Evolutionary conservation across 306 rosid species (phyloP).

Genomic region (Luffa aegyptiaca): DNA sequence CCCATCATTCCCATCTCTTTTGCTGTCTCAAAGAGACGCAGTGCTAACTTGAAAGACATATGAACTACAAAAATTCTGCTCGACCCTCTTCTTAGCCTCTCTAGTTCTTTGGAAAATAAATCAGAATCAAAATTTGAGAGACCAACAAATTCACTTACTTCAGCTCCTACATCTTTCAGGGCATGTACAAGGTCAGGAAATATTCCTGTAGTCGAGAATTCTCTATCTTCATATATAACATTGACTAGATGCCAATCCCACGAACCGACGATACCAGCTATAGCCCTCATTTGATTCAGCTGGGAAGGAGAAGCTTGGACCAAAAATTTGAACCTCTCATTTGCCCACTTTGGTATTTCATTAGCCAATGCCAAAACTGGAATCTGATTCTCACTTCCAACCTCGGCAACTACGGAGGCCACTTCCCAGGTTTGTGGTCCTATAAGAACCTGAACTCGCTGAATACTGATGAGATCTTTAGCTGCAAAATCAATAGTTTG

Average conservation of each 20-base stretch:
- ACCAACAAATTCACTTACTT: slow-evolving; percentile 14
- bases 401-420: slow-evolving; percentile 20
- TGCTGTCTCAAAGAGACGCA: slow-evolving; percentile 22
- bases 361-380: slow-evolving; percentile 33
- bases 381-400: slow-evolving; percentile 16
- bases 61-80: slow-evolving; percentile 35
- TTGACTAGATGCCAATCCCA: slow-evolving; percentile 29
- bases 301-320: slow-evolving; percentile 25
- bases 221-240: slow-evolving; percentile 31
- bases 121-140: slow-evolving; percentile 25
- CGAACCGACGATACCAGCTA: slow-evolving; percentile 36
- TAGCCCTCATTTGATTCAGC: slow-evolving; percentile 28
- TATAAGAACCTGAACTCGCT: slow-evolving; percentile 26
- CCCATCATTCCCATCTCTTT: slow-evolving; percentile 37
- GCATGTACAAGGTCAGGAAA: slow-evolving; percentile 24
- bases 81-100: slow-evolving; percentile 23
- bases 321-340: slow-evolving; percentile 24
- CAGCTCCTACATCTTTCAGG: slow-evolving; percentile 17
- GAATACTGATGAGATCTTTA: slow-evolving; percentile 16
- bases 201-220: slow-evolving; percentile 16
- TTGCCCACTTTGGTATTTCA: slow-evolving; percentile 33
- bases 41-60: slow-evolving; percentile 22
- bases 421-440: slow-evolving; percentile 42
- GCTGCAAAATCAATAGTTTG: slow-evolving; percentile 23
- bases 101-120: slow-evolving; percentile 24